phyloP scores from a whole-genome alignment of 441 rosid genomes.

The Capsella rubella region DNA sequence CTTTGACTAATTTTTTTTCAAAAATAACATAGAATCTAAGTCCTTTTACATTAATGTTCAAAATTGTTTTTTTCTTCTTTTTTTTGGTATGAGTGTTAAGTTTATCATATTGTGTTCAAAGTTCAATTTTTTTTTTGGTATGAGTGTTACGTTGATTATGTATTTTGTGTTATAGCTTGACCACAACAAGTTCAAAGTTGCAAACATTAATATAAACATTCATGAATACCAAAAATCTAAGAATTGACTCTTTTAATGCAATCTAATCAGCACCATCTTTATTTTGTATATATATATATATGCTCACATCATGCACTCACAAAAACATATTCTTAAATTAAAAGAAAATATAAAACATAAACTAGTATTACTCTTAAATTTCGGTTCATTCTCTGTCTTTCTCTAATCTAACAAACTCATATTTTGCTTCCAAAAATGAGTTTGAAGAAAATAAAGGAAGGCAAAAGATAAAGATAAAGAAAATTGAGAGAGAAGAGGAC shows the following conservation, averaged over 20 bases:
- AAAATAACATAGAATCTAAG: no score
- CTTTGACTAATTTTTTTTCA: no score
- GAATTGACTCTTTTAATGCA: conserved; percentile 11
- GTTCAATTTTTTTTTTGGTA: no score
- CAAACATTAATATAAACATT: background rate
- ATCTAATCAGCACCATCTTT: background rate
- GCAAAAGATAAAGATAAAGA: conserved; percentile 37
- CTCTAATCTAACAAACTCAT: background rate
- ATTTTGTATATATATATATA: background rate
- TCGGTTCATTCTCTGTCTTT: background rate
- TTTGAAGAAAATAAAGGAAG: conserved; percentile 35
- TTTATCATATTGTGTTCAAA: no score
- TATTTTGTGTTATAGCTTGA: no score
- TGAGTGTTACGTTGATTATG: no score
- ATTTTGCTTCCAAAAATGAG: background rate
- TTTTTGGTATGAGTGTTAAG: no score
- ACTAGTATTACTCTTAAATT: background rate
- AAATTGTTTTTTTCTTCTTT: no score
- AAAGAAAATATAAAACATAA: background rate
- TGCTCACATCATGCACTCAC: background rate
- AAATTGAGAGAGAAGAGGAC: conserved; percentile 13
- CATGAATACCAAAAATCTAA: no score
- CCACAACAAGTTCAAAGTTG: background rate
- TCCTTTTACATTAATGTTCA: no score
- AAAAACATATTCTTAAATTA: background rate